These are phyloP conservation scores for Cunninghamia lanceolata DNA, from an alignment of 75 land plant genomes.

Conservation along the genomic window DNA sequence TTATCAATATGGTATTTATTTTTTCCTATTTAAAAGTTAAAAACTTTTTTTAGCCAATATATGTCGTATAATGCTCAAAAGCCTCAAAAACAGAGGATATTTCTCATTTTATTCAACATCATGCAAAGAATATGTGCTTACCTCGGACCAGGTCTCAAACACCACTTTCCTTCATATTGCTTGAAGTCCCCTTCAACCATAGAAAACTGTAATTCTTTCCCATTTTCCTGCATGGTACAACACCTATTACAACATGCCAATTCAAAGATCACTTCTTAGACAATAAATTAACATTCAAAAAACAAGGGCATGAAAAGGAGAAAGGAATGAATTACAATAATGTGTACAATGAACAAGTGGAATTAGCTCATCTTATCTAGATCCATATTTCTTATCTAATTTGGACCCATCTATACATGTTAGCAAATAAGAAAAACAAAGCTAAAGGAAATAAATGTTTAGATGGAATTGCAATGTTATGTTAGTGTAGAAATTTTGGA, in stretches of 20 bases:
- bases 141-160: constrained; percentile 68
- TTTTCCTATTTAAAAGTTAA: neutral
- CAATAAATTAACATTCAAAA: neutral
- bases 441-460: neutral
- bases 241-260: neutral
- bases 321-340: neutral
- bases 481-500: neutral
- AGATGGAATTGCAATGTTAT: neutral
- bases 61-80: neutral
- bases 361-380: neutral
- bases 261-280: neutral
- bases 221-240: constrained; percentile 26
- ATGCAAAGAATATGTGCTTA: constrained; percentile 19
- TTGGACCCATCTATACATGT: neutral
- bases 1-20: neutral
- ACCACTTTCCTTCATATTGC: constrained; percentile 95
- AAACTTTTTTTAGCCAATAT: neutral
- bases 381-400: neutral
- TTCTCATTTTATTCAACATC: neutral
- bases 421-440: neutral
- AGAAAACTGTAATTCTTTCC: constrained; percentile 74
- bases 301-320: neutral
- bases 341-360: neutral
- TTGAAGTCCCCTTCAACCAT: constrained; percentile 99
- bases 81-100: neutral